Percentiles rank a stretch among this genome's conserved stretches.
These are phyloP conservation scores for Silene uniflora DNA, from an alignment of 148 eudicot species.

Conservation along the genomic window DNA sequence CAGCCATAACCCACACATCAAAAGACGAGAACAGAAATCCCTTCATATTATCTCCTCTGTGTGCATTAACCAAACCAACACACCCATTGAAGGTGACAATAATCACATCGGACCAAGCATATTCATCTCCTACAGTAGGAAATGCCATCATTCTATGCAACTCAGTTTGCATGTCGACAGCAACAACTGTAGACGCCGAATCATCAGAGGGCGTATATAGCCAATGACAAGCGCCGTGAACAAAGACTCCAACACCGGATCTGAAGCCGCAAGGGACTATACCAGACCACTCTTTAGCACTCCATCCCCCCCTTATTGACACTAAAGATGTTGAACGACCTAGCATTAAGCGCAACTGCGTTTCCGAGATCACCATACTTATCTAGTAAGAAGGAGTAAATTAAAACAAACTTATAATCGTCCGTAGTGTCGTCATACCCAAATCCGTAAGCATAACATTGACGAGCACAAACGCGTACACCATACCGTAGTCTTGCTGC, in stretches of 20 bases:
- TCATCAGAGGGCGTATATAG: not conserved
- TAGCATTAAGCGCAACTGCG: too few relatives aligned
- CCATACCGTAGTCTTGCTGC: not conserved
- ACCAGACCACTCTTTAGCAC: too few relatives aligned
- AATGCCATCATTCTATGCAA: not conserved
- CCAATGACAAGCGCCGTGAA: conserved; percentile 1
- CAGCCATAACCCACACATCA: not conserved
- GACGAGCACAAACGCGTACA: not conserved
- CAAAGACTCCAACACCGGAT: not conserved
- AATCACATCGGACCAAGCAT: not conserved
- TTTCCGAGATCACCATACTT: too few relatives aligned
- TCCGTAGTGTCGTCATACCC: not conserved
- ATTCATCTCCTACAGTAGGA: not conserved
- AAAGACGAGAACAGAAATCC: not conserved
- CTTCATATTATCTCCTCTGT: not conserved
- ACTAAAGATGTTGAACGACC: too few relatives aligned
- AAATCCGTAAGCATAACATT: not conserved
- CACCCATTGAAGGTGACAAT: not conserved
- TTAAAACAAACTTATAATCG: not conserved
- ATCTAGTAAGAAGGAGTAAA: not conserved
- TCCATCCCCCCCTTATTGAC: too few relatives aligned
- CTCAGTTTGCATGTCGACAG: not conserved
- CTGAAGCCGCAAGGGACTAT: too few relatives aligned
- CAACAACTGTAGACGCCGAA: not conserved
- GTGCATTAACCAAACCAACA: not conserved